phyloP scores from a whole-genome alignment of 495 filamentous ascomycete species.

The Lasiosphaeria ovina region DNA sequence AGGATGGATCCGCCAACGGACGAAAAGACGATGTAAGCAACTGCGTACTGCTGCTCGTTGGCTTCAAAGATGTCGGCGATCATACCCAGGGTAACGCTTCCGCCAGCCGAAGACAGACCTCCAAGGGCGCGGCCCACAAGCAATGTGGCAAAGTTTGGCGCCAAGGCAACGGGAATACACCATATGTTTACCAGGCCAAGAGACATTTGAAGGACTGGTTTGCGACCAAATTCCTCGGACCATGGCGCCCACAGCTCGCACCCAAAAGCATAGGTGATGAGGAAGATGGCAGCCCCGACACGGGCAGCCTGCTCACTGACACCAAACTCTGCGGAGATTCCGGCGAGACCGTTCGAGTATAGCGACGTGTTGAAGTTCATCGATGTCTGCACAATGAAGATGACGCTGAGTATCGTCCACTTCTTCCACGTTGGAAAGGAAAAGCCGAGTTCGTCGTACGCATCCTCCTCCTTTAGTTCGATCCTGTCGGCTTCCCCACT shows the following conservation, averaged over 20 bases:
- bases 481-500: slow-evolving; percentile 33
- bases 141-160: slow-evolving; percentile 66
- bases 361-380: slow-evolving; percentile 85
- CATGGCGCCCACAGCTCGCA: slow-evolving; percentile 83
- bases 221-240: slow-evolving; percentile 76
- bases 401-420: slow-evolving; percentile 70
- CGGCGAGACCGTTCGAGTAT: slow-evolving; percentile 63
- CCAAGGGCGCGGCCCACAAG: slow-evolving; percentile 65
- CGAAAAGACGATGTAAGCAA: slow-evolving; percentile 73
- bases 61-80: slow-evolving; percentile 77
- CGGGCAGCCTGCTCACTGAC: slow-evolving; percentile 65
- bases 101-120: slow-evolving; percentile 70
- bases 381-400: slow-evolving; percentile 74
- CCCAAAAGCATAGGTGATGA: slow-evolving; percentile 73
- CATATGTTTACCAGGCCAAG: slow-evolving; percentile 72
- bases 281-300: slow-evolving; percentile 66
- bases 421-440: slow-evolving; percentile 65
- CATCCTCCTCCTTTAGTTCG: slow-evolving; percentile 62
- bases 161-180: slow-evolving; percentile 69
- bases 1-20: slow-evolving; percentile 74
- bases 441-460: slow-evolving; percentile 65
- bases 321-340: slow-evolving; percentile 59
- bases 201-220: slow-evolving; percentile 67
- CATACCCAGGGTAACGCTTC: slow-evolving; percentile 80
- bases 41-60: slow-evolving; percentile 69